Conservation (phyloP, 768 basidiomycete genomes). For the Leccinum variicolor region DNA sequence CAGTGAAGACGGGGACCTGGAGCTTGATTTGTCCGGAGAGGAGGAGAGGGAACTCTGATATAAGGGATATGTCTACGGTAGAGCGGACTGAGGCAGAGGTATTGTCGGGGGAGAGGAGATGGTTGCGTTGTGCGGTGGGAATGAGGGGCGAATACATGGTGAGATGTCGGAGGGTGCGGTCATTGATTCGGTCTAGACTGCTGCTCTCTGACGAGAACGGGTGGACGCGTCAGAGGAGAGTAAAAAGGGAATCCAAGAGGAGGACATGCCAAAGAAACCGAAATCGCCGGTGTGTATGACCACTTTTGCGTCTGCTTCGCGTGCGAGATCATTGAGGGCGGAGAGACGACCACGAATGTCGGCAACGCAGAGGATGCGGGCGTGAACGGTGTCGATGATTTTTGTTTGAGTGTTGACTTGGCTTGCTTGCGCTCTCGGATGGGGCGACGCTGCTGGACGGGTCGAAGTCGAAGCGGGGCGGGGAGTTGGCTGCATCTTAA, state of each 20-base stretch:
- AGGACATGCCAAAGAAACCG: constrained; percentile 85
- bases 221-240: constrained; percentile 15
- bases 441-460: constrained; percentile 55
- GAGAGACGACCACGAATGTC: constrained; percentile 90
- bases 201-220: constrained; percentile 51
- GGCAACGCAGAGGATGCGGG: constrained; percentile 90
- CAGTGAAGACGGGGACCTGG: constrained; percentile 90
- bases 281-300: constrained; percentile 99
- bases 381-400: constrained; percentile 74
- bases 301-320: constrained; percentile 84
- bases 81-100: constrained; percentile 65
- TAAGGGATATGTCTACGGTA: constrained; percentile 69
- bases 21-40: constrained; percentile 89
- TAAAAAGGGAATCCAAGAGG: background rate
- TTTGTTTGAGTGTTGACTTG: constrained; percentile 75
- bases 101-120: constrained; percentile 73
- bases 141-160: constrained; percentile 96
- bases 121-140: constrained; percentile 72
- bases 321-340: constrained; percentile 85
- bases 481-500: constrained; percentile 49
- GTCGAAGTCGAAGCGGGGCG: constrained; percentile 61
- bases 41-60: constrained; percentile 93
- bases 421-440: constrained; percentile 40
- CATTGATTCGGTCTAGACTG: constrained; percentile 87
- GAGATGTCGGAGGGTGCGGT: constrained; percentile 93